A percentile compares a stretch with the other conserved stretches of the same genome.
These are phyloP conservation scores for Euphrasia arctica DNA, from an alignment of 305 asterid genomes.

Conservation along the genomic window DNA sequence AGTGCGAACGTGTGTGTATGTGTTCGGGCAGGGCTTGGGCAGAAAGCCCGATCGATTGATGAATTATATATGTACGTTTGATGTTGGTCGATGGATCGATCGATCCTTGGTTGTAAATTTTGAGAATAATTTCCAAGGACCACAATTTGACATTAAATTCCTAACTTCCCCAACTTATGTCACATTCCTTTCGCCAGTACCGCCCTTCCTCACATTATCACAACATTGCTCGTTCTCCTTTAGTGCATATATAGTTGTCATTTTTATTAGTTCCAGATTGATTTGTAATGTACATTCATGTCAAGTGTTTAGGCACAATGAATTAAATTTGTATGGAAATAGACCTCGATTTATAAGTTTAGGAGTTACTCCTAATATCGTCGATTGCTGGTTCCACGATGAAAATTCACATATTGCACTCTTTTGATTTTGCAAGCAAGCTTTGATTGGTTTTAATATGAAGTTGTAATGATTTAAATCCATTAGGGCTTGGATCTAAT, in stretches of 20 bases:
- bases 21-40: slow-evolving; percentile 18
- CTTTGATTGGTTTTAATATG: neutral
- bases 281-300: too few relatives aligned
- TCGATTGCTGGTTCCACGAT: too few relatives aligned
- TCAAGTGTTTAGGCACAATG: too few relatives aligned
- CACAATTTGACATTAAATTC: slow-evolving; percentile 25
- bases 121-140: slow-evolving; percentile 23
- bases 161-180: slow-evolving; percentile 7
- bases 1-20: slow-evolving; percentile 17
- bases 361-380: too few relatives aligned
- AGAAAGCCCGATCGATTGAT: neutral
- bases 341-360: too few relatives aligned
- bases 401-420: too few relatives aligned
- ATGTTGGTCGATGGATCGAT: neutral
- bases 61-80: too few relatives aligned
- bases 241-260: neutral
- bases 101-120: slow-evolving; percentile 9
- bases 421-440: neutral
- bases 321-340: too few relatives aligned
- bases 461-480: neutral
- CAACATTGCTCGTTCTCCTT: neutral
- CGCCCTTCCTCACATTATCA: slow-evolving; percentile 20
- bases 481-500: neutral
- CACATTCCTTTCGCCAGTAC: slow-evolving; percentile 20
- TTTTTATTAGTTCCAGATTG: neutral